These are phyloP conservation scores for Cinchona pubescens DNA, from an alignment of 257 asterid species.

Conservation along the genomic window DNA sequence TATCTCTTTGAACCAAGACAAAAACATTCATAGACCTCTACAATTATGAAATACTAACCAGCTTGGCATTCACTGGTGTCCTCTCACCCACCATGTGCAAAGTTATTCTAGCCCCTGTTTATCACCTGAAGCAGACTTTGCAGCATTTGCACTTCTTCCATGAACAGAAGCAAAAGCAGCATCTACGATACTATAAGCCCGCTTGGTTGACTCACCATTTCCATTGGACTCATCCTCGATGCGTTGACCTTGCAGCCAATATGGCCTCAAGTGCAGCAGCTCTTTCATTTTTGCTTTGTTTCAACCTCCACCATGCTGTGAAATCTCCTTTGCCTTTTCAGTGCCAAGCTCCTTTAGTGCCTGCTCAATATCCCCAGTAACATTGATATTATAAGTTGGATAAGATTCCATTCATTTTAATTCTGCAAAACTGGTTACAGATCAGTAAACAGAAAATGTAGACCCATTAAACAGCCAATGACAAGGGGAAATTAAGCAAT, in stretches of 20 bases:
- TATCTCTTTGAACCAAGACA: slow-evolving; percentile 4
- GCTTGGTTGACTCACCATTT: slow-evolving; percentile 50
- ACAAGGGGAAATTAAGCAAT: background rate
- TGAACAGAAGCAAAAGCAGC: slow-evolving; percentile 99
- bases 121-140: slow-evolving; percentile 76
- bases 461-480: background rate
- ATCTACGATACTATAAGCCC: slow-evolving; percentile 84
- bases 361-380: slow-evolving; percentile 78
- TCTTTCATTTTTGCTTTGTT: slow-evolving; percentile 82
- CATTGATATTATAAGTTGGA: slow-evolving; percentile 83
- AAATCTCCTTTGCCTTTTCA: slow-evolving; percentile 88
- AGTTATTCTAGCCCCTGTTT: slow-evolving; percentile 92
- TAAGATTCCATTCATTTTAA: slow-evolving; percentile 68
- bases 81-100: slow-evolving; percentile 98
- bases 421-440: slow-evolving; percentile 40
- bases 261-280: slow-evolving; percentile 83
- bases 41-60: slow-evolving; percentile 52
- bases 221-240: slow-evolving; percentile 62
- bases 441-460: slow-evolving; percentile 4
- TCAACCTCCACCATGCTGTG: slow-evolving; percentile 98
- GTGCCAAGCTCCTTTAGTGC: slow-evolving; percentile 95
- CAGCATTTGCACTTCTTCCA: slow-evolving; percentile 97
- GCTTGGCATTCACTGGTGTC: slow-evolving; percentile 81
- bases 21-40: background rate
- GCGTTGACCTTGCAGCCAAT: slow-evolving; percentile 85